Evolutionary conservation across 2,329 filamentous ascomycete species (phyloP).

Genomic region (Epichloe sp.): DNA sequence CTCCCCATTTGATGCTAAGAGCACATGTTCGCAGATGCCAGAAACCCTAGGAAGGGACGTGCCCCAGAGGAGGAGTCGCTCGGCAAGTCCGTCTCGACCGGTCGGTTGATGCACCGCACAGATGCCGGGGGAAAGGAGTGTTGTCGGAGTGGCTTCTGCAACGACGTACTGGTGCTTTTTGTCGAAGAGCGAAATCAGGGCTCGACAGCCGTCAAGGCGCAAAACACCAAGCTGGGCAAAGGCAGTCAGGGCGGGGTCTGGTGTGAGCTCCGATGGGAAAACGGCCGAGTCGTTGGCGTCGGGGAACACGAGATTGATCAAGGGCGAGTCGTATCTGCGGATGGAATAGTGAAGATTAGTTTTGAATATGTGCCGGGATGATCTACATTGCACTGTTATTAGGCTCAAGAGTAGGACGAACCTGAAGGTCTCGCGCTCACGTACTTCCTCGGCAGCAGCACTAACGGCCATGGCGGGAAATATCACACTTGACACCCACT

Average conservation of each 20-base stretch:
- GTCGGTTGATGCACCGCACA: constrained; percentile 1
- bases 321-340: constrained; percentile 4
- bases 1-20: constrained; percentile 5
- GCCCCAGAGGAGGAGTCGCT: constrained; percentile 17
- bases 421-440: constrained; percentile 5
- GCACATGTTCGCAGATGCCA: constrained; percentile 17
- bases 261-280: constrained; percentile 5
- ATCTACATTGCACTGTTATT: neutral
- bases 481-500: neutral
- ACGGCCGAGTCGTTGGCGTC: neutral
- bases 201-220: constrained; percentile 26
- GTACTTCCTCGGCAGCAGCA: constrained; percentile 2
- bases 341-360: neutral
- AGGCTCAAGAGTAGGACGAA: neutral
- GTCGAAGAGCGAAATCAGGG: constrained; percentile 39
- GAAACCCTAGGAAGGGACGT: constrained; percentile 18
- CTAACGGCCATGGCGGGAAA: constrained; percentile 1
- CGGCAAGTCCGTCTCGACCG: constrained; percentile 1
- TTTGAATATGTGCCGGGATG: neutral
- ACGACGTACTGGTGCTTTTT: constrained; percentile 33
- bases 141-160: constrained; percentile 33
- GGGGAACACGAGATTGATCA: constrained; percentile 3
- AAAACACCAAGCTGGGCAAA: constrained; percentile 36
- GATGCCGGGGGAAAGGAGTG: constrained; percentile 19
- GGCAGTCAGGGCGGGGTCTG: constrained; percentile 30